Conservation (phyloP, 148 eudicot species). For the Salicornia ramosissima region DNA sequence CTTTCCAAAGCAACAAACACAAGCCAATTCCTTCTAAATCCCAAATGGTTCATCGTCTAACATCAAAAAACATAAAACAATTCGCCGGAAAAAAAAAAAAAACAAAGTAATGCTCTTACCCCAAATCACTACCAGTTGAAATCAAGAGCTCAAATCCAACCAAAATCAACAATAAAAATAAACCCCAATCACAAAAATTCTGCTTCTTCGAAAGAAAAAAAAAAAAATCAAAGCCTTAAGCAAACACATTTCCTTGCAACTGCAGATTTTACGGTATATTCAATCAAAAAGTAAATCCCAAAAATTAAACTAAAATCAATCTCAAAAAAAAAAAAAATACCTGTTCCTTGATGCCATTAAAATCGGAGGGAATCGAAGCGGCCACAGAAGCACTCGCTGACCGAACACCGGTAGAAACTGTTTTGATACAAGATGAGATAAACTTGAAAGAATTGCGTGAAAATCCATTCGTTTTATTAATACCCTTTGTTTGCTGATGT, state of each 20-base stretch:
- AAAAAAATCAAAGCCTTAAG: not conserved
- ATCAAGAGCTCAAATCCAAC: slow-evolving; percentile 22
- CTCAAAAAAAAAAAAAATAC: slow-evolving; percentile 25
- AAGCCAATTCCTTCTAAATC: slow-evolving; percentile 5
- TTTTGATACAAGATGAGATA: slow-evolving; percentile 80
- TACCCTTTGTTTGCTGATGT: slow-evolving; percentile 37
- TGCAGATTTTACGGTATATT: not conserved
- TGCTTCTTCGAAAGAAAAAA: not conserved
- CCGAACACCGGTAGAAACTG: slow-evolving; percentile 89
- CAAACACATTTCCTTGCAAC: slow-evolving; percentile 8
- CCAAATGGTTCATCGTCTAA: not conserved
- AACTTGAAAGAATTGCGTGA: slow-evolving; percentile 68
- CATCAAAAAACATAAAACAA: slow-evolving; percentile 13
- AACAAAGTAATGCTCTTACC: not conserved
- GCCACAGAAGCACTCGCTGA: slow-evolving; percentile 87
- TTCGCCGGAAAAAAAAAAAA: slow-evolving; percentile 2
- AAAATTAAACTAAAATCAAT: not conserved
- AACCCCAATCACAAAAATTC: not conserved
- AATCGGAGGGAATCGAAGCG: slow-evolving; percentile 54
- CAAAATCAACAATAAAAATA: slow-evolving; percentile 12
- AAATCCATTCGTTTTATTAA: slow-evolving; percentile 43
- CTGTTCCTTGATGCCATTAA: slow-evolving; percentile 79
- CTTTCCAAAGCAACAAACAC: slow-evolving; percentile 6
- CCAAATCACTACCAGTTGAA: slow-evolving; percentile 21
- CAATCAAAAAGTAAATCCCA: slow-evolving; percentile 6